Conservation (phyloP, 192 early-diverging fungal species). For the Coemansia sp. region DNA sequence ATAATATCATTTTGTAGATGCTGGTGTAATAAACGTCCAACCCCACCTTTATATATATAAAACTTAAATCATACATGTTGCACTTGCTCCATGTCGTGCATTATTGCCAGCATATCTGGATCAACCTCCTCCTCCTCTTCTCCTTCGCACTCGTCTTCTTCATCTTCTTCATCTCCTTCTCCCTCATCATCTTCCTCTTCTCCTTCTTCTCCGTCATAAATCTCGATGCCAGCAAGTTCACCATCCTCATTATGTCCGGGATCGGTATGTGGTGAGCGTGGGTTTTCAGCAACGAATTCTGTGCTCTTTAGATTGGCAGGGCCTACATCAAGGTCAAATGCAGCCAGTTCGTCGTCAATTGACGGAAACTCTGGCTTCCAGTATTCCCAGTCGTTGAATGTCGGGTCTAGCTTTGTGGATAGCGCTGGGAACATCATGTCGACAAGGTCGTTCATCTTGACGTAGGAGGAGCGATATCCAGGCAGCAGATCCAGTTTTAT, state of each 20-base stretch:
- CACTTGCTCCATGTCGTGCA: constrained; percentile 49
- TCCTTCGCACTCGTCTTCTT: neutral
- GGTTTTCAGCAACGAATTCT: constrained; percentile 3
- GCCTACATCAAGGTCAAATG: constrained; percentile 16
- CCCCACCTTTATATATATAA: neutral
- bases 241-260: constrained; percentile 5
- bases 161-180: constrained; percentile 4
- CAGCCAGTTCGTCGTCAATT: constrained; percentile 45
- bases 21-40: too few relatives aligned
- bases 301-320: neutral
- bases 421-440: constrained; percentile 91
- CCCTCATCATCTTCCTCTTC: constrained; percentile 4
- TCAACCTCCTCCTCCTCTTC: constrained; percentile 31
- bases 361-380: constrained; percentile 60
- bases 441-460: constrained; percentile 88
- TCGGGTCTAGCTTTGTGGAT: constrained; percentile 60
- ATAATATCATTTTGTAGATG: too few relatives aligned
- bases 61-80: constrained; percentile 13
- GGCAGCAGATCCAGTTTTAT: constrained; percentile 86
- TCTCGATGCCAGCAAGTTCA: neutral
- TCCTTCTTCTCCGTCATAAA: constrained; percentile 5
- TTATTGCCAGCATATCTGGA: constrained; percentile 47
- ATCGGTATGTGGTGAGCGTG: neutral
- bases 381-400: constrained; percentile 84
- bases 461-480: constrained; percentile 83